phyloP scores from a whole-genome alignment of 345 rosid genomes.

The Rubroshorea leprosula region DNA sequence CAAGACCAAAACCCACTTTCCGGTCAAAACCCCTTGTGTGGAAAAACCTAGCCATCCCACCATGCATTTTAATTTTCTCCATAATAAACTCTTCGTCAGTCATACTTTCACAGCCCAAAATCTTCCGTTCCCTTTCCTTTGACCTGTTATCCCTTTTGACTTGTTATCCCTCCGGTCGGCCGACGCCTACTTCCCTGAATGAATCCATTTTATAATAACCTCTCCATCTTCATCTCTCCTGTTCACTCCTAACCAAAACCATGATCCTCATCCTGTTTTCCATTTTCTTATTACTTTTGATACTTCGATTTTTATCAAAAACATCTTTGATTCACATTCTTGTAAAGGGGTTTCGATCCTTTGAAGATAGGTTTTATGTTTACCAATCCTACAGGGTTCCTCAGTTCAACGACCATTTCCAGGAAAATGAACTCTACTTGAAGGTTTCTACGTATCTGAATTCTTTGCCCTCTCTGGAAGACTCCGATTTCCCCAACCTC shows the following conservation, averaged over 20 bases:
- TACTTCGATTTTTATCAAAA: constrained; percentile 26
- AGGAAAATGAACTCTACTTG: constrained; percentile 46
- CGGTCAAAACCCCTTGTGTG: neutral
- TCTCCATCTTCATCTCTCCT: neutral
- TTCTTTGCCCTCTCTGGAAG: constrained; percentile 46
- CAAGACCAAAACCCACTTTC: neutral
- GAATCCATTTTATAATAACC: neutral
- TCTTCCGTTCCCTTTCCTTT: neutral
- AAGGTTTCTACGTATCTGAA: constrained; percentile 44
- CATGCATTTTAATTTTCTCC: no score
- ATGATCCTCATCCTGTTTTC: constrained; percentile 13
- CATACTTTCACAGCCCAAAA: neutral
- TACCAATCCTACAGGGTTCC: constrained; percentile 48
- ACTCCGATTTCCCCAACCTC: constrained; percentile 52
- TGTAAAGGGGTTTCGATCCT: constrained; percentile 21
- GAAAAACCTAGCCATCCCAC: neutral
- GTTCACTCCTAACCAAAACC: constrained; percentile 5
- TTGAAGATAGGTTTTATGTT: constrained; percentile 35
- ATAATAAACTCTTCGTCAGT: neutral
- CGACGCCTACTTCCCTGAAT: neutral
- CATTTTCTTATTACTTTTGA: constrained; percentile 7
- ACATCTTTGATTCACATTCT: constrained; percentile 31
- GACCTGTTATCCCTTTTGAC: neutral
- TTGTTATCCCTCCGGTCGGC: neutral
- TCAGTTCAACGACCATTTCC: constrained; percentile 35